These are phyloP conservation scores for Naganishia liquefaciens DNA, from an alignment of 1,284 basidiomycete genomes.

Conservation along the genomic window DNA sequence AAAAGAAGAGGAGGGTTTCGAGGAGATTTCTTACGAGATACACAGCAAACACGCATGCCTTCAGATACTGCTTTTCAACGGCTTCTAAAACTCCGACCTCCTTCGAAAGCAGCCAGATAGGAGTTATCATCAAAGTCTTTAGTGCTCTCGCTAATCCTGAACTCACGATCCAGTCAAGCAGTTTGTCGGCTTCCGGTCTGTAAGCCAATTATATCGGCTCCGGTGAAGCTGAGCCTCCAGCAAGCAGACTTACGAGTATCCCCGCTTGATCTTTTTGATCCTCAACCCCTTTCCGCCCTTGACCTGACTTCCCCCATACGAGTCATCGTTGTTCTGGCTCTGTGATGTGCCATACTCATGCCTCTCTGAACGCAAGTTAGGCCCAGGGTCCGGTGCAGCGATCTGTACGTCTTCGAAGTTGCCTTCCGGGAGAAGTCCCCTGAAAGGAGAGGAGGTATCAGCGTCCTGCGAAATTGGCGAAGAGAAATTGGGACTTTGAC, in stretches of 20 bases:
- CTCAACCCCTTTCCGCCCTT: slow-evolving; percentile 27
- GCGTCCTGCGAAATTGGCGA: neutral
- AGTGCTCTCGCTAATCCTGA: too few relatives aligned
- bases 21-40: slow-evolving; percentile 31
- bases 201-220: too few relatives aligned
- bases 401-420: slow-evolving; percentile 31
- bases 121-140: neutral
- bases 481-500: slow-evolving; percentile 1
- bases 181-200: slow-evolving; percentile 34
- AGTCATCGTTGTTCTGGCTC: slow-evolving; percentile 1
- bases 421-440: slow-evolving; percentile 33
- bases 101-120: neutral
- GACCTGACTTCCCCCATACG: slow-evolving; percentile 1
- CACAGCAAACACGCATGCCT: slow-evolving; percentile 32
- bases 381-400: slow-evolving; percentile 17
- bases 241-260: slow-evolving; percentile 31
- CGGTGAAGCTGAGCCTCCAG: neutral
- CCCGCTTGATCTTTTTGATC: slow-evolving; percentile 34
- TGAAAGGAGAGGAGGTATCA: neutral
- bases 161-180: slow-evolving; percentile 35
- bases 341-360: neutral
- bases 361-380: neutral
- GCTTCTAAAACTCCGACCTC: slow-evolving; percentile 32
- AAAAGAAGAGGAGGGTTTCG: neutral
- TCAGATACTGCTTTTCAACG: slow-evolving; percentile 33